Evolutionary conservation across 176 grass and related monocot species (phyloP).

Genomic region (Urochloa ruziziensis): DNA sequence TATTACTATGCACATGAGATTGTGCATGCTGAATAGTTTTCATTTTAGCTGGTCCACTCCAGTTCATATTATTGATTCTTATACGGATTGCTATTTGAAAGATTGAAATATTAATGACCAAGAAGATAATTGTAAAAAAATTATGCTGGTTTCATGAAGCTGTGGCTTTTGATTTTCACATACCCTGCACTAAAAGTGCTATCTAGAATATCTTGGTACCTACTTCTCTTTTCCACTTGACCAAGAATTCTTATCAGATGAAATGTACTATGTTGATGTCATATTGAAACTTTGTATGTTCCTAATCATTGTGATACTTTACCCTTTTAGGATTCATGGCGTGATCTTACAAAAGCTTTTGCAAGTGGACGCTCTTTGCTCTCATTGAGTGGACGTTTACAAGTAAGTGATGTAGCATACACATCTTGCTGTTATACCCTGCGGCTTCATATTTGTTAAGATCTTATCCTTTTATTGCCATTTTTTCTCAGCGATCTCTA

Average conservation of each 20-base stretch:
- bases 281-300: not conserved
- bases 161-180: not conserved
- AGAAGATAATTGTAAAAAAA: not conserved
- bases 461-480: constrained; percentile 30
- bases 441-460: constrained; percentile 17
- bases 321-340: constrained; percentile 74
- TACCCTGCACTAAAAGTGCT: constrained; percentile 5
- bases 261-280: not conserved
- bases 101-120: not conserved
- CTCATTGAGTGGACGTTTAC: constrained; percentile 80
- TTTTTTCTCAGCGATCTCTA: constrained; percentile 74
- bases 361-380: constrained; percentile 79
- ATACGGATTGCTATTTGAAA: not conserved
- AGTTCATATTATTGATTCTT: constrained; percentile 20
- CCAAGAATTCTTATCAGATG: not conserved
- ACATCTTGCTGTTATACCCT: constrained; percentile 10
- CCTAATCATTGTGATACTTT: constrained; percentile 17
- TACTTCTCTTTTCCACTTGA: not conserved
- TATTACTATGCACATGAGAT: constrained; percentile 11
- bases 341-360: constrained; percentile 94
- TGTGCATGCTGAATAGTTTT: not conserved
- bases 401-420: constrained; percentile 52
- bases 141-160: not conserved
- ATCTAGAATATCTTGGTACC: not conserved
- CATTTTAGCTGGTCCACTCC: too few relatives aligned